Evolutionary conservation across 108 stramenopile genomes (phyloP), one percentile per base, ranked within the genome.

Genomic region (Mayamaea pseudoterrestris): DNA sequence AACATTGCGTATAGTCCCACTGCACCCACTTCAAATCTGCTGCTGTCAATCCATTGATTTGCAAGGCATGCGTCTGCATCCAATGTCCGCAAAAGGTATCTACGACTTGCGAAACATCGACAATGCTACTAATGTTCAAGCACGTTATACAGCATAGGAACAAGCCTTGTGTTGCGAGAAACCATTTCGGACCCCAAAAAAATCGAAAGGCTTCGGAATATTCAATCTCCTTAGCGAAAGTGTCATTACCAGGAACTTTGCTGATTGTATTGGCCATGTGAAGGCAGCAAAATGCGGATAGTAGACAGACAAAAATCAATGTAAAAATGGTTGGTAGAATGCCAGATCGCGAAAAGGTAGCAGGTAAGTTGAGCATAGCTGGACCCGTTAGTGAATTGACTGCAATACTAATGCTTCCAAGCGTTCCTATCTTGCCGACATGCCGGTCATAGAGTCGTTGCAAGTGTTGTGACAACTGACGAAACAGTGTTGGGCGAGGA

Each of bases 341-440:
- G 8, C 86, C 86, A 8, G 72, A 60, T 17, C 73, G 47, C 47
- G 82, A 74, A 53, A 69, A 88, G 2, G 75, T 66, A 1, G 64
- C 65, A 2, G 86, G 86, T 0, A 88, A 57, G 25, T 60, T 60
- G 2, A 88, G 47, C 81, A 88, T 83, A 11, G 75, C 86, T 3
- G 86, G 86, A 22, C 86, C 86, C 3, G 78, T 76, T 24, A 83
- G 32, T 17, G 62, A 73, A 43, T 88, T 88, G 22, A 74, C 73
- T 22, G 76, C 71, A 35, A 88, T 74, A 7, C 78, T 47, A 20
- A 77, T 45, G 35, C 66, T 61, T 0, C 81, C 80, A 34, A 79
- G 52, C 36, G 50, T 42, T 9, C 85, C 85, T 42, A 79, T 71
- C n/a, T n/a, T n/a, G n/a, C n/a, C n/a, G n/a, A n/a, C n/a, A n/a